Conservation (phyloP, 495 filamentous ascomycete genomes). For the Rostrohypoxylon terebratum region DNA sequence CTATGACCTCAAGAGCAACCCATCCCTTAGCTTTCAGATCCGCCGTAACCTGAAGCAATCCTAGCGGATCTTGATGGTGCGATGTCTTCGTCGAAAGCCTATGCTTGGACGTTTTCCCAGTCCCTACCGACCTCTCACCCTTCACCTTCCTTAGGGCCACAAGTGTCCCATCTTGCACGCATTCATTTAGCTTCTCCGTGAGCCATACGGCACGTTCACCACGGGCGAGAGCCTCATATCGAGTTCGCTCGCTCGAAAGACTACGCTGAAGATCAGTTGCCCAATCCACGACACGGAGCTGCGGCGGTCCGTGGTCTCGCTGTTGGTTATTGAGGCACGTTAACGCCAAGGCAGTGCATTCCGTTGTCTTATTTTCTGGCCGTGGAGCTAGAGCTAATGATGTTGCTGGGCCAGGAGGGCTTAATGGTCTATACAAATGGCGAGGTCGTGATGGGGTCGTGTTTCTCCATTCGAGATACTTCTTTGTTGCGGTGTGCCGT, state of each 20-base stretch:
- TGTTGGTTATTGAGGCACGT: conserved; percentile 77
- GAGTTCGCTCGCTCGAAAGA: conserved; percentile 80
- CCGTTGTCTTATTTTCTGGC: not conserved
- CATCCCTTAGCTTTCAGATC: conserved; percentile 73
- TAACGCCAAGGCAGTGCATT: conserved; percentile 70
- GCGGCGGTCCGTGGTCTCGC: conserved; percentile 78
- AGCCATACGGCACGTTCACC: conserved; percentile 85
- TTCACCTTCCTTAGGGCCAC: conserved; percentile 53
- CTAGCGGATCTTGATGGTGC: conserved; percentile 75
- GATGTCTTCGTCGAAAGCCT: conserved; percentile 51
- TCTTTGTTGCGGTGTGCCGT: conserved; percentile 86
- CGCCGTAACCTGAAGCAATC: conserved; percentile 76
- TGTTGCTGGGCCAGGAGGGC: conserved; percentile 11
- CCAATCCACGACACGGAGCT: conserved; percentile 88
- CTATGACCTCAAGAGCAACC: conserved; percentile 80
- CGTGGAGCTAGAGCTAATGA: conserved; percentile 15
- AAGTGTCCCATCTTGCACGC: conserved; percentile 76
- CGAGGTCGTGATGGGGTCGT: conserved; percentile 42
- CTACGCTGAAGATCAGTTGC: conserved; percentile 88
- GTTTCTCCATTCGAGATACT: conserved; percentile 77
- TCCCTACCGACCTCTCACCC: conserved; percentile 28
- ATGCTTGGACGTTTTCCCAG: conserved; percentile 34
- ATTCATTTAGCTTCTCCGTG: conserved; percentile 78
- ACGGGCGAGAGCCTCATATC: conserved; percentile 76
- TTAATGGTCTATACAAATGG: conserved; percentile 48